Percentiles rank a stretch among this genome's conserved stretches.
Evolutionary conservation across 2,329 filamentous ascomycete genomes (phyloP).

Genomic region (Aaosphaeria arxii): DNA sequence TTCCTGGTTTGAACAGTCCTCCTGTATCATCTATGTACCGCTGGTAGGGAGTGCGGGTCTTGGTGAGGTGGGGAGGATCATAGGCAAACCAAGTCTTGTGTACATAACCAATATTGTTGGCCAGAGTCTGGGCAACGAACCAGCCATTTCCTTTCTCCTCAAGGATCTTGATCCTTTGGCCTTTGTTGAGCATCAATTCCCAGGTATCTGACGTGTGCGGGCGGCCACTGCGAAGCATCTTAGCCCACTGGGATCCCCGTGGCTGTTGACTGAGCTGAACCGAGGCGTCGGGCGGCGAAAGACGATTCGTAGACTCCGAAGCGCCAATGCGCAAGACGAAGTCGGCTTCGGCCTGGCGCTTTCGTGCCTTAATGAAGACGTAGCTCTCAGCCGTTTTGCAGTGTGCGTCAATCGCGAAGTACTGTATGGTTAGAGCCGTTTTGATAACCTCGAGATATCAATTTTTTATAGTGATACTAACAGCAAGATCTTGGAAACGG

Average conservation of each 20-base stretch:
- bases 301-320: conserved; percentile 10
- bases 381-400: conserved; percentile 16
- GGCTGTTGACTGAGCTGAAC: background rate
- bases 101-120: conserved; percentile 17
- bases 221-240: conserved; percentile 8
- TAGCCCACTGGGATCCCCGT: background rate
- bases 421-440: conserved; percentile 6
- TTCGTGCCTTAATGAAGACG: conserved; percentile 23
- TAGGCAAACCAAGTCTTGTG: conserved; percentile 25
- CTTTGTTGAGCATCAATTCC: conserved; percentile 22
- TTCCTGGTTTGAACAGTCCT: conserved; percentile 12
- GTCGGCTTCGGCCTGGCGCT: conserved; percentile 1
- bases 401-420: conserved; percentile 18
- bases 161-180: conserved; percentile 21
- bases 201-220: conserved; percentile 18
- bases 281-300: conserved; percentile 1
- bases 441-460: too few species aligned
- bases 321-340: conserved; percentile 2
- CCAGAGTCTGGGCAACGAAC: conserved; percentile 13
- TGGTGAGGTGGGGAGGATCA: conserved; percentile 7
- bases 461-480: too few species aligned
- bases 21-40: conserved; percentile 15
- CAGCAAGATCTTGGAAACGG: background rate
- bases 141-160: conserved; percentile 20
- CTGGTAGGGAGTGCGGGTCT: conserved; percentile 13